Evolutionary conservation across 1,284 basidiomycete genomes (phyloP).

Genomic region (Pisolithus thermaeus): DNA sequence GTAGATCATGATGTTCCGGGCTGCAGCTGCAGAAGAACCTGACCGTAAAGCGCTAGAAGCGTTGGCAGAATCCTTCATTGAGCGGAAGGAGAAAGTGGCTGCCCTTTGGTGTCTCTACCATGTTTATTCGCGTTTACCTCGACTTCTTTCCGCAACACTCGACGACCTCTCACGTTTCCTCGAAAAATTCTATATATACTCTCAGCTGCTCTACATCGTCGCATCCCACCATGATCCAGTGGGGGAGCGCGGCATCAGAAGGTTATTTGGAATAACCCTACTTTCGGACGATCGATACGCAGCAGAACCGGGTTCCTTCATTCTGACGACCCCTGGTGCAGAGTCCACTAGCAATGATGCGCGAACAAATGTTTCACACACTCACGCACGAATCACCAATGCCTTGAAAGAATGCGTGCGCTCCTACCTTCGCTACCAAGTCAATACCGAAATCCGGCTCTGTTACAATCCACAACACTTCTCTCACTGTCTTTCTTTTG

Average conservation of each 20-base stretch:
- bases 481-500: slow-evolving; percentile 36
- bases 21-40: neutral
- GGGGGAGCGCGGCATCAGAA: neutral
- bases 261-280: neutral
- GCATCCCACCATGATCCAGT: slow-evolving; percentile 1
- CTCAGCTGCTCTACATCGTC: neutral
- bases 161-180: neutral
- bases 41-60: neutral
- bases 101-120: neutral
- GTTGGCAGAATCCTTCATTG: neutral
- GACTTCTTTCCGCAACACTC: neutral
- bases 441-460: slow-evolving; percentile 31
- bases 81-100: neutral
- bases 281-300: neutral
- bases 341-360: neutral
- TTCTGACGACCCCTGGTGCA: neutral
- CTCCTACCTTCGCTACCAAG: slow-evolving; percentile 23
- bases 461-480: slow-evolving; percentile 31
- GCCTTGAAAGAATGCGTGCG: slow-evolving; percentile 21
- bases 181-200: neutral
- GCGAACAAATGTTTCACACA: neutral
- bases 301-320: neutral
- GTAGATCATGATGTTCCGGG: neutral
- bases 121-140: neutral
- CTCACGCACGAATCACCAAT: slow-evolving; percentile 3